Base-by-base conservation (phyloP, 2,329 filamentous ascomycete genomes). In the Aschersonia sp. region DNA sequence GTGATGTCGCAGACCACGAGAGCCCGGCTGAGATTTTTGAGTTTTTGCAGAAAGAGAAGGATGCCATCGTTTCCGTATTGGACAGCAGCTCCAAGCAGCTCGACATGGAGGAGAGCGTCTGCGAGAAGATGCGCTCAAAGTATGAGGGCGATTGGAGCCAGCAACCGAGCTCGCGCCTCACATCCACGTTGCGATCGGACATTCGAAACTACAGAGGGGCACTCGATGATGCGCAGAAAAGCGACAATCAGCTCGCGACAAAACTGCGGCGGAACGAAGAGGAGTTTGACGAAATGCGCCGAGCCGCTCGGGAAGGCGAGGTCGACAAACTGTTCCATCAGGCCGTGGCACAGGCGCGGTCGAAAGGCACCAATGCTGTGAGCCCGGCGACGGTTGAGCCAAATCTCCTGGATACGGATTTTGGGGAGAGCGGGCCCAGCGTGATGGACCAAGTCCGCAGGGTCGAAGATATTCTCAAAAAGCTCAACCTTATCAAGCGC, bases 41-140 rank as follows among this genome's bases (percentile, higher is more conserved):
- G 42, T 76, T 78, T 43, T 66, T 98, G 43, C 80, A 83, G 53
- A 74, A 78, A 30, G 85, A 92, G 56, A 94, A 90, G 63, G 77
- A 85, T 14, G 74, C 78, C 1, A 85, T 96, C 10, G 63, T 87
- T 30, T 71, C 73, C 3, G 76, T 80, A 3, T 65, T 98, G 48
- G 88, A 96, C 49, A 78, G 78, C 49, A 87, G 87, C 56, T 81
- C 82, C 48, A 94, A 94, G 62, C 85, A 94, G 58, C 68, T 98
- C 42, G 92, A 98, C 55, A 88, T 92, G 80, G 92, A 98, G 63
- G 94, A 97, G 67, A 94, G 87, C 48, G 87, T 97, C 0, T 98
- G 92, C 62, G 92, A 98, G 64, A 98, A 97, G 71, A 98, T 98
- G 92, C 79, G 92, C 44, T 94, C 88, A 10, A 98, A 98, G 63